These are phyloP conservation scores for Claviceps pazoutovae DNA, from an alignment of 2,329 filamentous ascomycete genomes.

Conservation along the genomic window DNA sequence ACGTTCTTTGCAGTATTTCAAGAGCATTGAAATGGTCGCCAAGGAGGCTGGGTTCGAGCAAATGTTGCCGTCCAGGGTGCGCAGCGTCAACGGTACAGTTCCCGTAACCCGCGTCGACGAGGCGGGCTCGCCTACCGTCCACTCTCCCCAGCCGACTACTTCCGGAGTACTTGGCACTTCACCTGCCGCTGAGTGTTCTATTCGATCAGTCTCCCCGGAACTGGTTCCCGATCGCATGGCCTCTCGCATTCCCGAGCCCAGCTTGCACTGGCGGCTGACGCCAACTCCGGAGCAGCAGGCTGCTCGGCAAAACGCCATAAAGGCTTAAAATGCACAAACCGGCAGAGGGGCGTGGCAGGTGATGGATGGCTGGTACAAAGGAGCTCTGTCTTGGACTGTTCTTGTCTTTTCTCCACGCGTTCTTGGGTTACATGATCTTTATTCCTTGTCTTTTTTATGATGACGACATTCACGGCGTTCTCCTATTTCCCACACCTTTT, in stretches of 20 bases:
- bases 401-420: background rate
- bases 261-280: conserved; percentile 29
- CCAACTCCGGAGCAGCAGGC: conserved; percentile 33
- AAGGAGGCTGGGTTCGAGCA: conserved; percentile 42
- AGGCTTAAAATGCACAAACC: conserved; percentile 4
- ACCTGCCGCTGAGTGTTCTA: conserved; percentile 39
- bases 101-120: conserved; percentile 29
- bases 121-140: conserved; percentile 30
- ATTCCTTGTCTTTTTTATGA: background rate
- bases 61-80: conserved; percentile 41
- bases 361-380: background rate
- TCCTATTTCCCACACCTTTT: background rate
- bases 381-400: background rate
- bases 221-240: conserved; percentile 50
- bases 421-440: background rate
- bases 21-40: conserved; percentile 54
- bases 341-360: background rate
- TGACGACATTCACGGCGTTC: background rate
- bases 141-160: conserved; percentile 40
- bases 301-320: conserved; percentile 9
- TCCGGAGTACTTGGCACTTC: conserved; percentile 39
- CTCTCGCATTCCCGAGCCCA: conserved; percentile 38
- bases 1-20: conserved; percentile 41
- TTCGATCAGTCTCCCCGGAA: conserved; percentile 43
- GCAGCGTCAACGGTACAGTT: conserved; percentile 32